Percentiles rank a stretch among this genome's conserved stretches.
phyloP scores from a whole-genome alignment of 805 yeast species.

The Teunomyces barrocoloradensis region DNA sequence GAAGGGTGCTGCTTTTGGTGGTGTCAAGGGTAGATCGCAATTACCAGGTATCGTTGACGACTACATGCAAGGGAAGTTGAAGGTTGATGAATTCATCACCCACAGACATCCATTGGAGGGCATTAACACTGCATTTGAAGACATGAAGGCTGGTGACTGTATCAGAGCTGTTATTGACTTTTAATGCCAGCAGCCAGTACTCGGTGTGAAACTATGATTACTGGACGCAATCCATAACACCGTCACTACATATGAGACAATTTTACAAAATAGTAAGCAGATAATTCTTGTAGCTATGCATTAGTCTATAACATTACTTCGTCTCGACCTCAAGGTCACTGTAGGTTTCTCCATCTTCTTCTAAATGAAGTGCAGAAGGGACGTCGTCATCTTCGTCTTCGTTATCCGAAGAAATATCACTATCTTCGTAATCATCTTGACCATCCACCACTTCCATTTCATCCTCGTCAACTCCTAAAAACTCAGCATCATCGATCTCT shows the following conservation, averaged over 20 bases:
- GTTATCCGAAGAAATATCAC: constrained; percentile 14
- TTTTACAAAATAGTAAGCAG: neutral
- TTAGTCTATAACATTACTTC: constrained; percentile 6
- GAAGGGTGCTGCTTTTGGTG: constrained; percentile 99
- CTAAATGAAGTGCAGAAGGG: constrained; percentile 14
- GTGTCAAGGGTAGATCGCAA: constrained; percentile 96
- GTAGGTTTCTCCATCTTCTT: constrained; percentile 19
- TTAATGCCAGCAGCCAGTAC: constrained; percentile 20
- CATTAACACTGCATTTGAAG: constrained; percentile 89
- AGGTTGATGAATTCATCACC: constrained; percentile 94
- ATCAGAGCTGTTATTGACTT: constrained; percentile 83
- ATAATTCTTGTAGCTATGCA: constrained; percentile 1
- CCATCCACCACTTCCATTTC: constrained; percentile 16
- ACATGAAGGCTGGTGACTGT: constrained; percentile 91
- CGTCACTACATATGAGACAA: neutral
- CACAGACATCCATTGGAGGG: constrained; percentile 76
- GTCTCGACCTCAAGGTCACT: constrained; percentile 17
- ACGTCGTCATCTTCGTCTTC: constrained; percentile 17
- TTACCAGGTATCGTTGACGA: constrained; percentile 87
- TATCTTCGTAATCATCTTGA: constrained; percentile 16
- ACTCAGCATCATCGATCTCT: constrained; percentile 55
- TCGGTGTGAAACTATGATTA: constrained; percentile 3
- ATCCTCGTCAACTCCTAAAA: constrained; percentile 16
- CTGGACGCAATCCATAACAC: neutral
- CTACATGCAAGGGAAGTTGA: constrained; percentile 74